Base-by-base conservation (phyloP, 495 filamentous ascomycete species). In the Copromyces sp. region DNA sequence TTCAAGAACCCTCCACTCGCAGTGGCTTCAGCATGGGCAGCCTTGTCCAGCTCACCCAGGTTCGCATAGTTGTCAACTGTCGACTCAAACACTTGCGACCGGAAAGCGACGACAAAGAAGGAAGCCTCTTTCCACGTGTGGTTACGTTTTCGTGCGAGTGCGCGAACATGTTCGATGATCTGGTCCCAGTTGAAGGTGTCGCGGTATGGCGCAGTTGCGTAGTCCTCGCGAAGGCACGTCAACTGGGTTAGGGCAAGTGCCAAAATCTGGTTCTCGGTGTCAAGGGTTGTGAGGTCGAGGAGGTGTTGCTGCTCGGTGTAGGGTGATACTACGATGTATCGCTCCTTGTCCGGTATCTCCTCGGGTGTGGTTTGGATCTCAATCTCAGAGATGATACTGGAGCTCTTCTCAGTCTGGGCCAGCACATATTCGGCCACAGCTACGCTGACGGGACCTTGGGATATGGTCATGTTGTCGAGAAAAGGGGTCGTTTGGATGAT, bases 21-120 rank as follows among this genome's bases (percentile, higher is more conserved):
- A 5, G 87, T 89, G 12, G 94, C 94, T 80, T 97, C 93, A 38
- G 84, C 84, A 76, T 96, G 94, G 14, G 92, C 91, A 65, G 87
- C 86, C 75, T 87, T 87, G 79, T 97, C 94, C 72, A 97, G 81
- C 20, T 82, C 82, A 69, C 87, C 87, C 16, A 97, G 82, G 39
- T 89, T 82, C 6, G 86, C 84, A 70, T 86, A 85, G 14, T 65
- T 35, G 2, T 65, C 53, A 73, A 92, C 87, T 0, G 88, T 90
- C 9, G 84, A 86, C 2, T 86, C 85, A 7, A 86, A 85, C 20
- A 95, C 86, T 71, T 81, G 86, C 0, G 92, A 95, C 2, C 93
- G 87, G 81, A 97, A 97, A 9, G 89, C 90, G 24, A 97, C 93
- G 47, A 96, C 84, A 75, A 94, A 97, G 83, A 94, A 97, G 39